Evolutionary conservation across 208 protist species (phyloP).

Genomic region (Leishmania gerbilli): DNA sequence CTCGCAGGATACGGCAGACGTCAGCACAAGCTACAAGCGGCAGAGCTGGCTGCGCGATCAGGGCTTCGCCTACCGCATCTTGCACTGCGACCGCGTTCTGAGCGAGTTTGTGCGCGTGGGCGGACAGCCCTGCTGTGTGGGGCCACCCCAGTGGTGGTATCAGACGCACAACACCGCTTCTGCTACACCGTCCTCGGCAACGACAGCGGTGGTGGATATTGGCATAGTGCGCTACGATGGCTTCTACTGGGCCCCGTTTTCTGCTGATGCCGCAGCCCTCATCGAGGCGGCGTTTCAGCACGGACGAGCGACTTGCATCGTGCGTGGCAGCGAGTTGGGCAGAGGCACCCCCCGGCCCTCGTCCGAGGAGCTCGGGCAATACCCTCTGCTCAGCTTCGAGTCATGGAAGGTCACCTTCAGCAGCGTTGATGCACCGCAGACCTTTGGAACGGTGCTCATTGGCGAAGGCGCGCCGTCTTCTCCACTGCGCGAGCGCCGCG

Average conservation of each 20-base stretch:
- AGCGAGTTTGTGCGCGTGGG: constrained; percentile 43
- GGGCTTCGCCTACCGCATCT: constrained; percentile 90
- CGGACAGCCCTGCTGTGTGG: constrained; percentile 74
- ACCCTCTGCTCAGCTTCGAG: constrained; percentile 31
- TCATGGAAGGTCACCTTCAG: constrained; percentile 74
- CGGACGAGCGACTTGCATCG: constrained; percentile 43
- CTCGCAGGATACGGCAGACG: constrained; percentile 97
- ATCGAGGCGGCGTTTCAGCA: constrained; percentile 65
- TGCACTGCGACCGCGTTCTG: constrained; percentile 64
- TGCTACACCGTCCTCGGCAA: background rate
- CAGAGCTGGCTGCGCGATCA: constrained; percentile 99
- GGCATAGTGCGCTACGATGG: constrained; percentile 25
- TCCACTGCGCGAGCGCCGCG: constrained; percentile 26
- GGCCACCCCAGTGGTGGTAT: constrained; percentile 87
- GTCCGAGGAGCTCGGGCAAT: constrained; percentile 18
- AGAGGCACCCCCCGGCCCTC: constrained; percentile 34
- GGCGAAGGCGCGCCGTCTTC: constrained; percentile 29
- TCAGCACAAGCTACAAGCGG: constrained; percentile 95
- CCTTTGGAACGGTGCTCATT: constrained; percentile 78
- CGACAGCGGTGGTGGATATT: background rate
- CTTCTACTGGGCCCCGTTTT: constrained; percentile 65
- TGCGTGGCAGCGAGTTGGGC: constrained; percentile 41
- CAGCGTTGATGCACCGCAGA: constrained; percentile 70
- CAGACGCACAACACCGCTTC: constrained; percentile 19
- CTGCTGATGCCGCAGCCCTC: constrained; percentile 34